Percentiles rank a stretch among this genome's conserved stretches.
Evolutionary conservation across 1,284 basidiomycete genomes (phyloP).

Genomic region (Xerocomus minutiporus): DNA sequence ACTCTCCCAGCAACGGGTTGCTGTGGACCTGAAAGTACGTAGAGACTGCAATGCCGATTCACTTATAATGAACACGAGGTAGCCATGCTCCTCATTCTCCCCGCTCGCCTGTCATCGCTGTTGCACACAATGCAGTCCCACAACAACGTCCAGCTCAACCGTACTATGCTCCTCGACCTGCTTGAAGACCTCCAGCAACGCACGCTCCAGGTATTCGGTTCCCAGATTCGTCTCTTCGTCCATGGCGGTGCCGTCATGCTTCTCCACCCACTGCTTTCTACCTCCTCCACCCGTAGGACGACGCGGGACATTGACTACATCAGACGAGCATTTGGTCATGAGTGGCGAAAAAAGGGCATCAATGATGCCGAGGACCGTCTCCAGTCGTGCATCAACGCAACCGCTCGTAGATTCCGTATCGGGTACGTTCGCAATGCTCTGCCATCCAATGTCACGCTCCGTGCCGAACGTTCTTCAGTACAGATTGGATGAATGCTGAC

Average conservation of each 20-base stretch:
- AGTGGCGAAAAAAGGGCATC: constrained; percentile 46
- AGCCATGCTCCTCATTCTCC: background rate
- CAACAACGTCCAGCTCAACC: constrained; percentile 38
- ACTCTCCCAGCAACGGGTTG: constrained; percentile 48
- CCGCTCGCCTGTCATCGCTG: background rate
- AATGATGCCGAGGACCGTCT: constrained; percentile 49
- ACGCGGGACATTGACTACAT: constrained; percentile 67
- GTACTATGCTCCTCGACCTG: constrained; percentile 36
- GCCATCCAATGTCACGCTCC: background rate
- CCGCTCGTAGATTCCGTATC: constrained; percentile 45
- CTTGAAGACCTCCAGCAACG: constrained; percentile 49
- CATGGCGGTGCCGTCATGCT: constrained; percentile 71
- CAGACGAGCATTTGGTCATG: constrained; percentile 51
- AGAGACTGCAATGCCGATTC: background rate
- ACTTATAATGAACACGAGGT: constrained; percentile 15
- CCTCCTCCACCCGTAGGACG: constrained; percentile 41
- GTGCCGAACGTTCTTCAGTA: constrained; percentile 17
- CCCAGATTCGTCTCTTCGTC: constrained; percentile 51
- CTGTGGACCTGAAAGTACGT: constrained; percentile 14
- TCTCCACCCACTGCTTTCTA: constrained; percentile 45
- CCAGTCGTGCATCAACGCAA: constrained; percentile 50
- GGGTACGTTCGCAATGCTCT: constrained; percentile 33
- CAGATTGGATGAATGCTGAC: constrained; percentile 71
- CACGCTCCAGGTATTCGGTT: constrained; percentile 41
- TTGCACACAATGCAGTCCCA: constrained; percentile 22